Conservation (phyloP, 768 basidiomycete species). For the Lactarius hatsudake region DNA sequence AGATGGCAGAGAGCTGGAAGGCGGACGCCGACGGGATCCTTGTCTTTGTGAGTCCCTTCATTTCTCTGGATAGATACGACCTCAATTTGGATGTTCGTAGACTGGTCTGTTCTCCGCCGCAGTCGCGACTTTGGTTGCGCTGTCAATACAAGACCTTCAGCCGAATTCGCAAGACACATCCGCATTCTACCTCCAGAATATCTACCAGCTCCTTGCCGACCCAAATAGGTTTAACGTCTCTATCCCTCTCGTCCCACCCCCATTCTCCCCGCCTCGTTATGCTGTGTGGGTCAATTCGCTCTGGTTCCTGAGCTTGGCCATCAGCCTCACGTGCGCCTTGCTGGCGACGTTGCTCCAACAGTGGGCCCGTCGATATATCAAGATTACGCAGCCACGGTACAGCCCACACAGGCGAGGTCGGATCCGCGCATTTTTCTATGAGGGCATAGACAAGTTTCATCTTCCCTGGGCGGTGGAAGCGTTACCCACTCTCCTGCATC, state of each 20-base stretch:
- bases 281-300: neutral
- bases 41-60: neutral
- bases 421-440: slow-evolving; percentile 1
- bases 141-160: neutral
- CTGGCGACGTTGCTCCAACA: neutral
- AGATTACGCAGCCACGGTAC: neutral
- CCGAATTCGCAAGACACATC: neutral
- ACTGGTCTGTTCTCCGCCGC: slow-evolving; percentile 12
- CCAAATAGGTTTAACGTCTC: neutral
- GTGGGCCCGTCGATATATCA: neutral
- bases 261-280: neutral
- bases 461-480: neutral
- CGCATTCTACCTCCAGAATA: no score
- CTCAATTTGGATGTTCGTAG: neutral
- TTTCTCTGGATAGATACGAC: neutral
- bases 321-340: slow-evolving; percentile 4
- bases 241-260: neutral
- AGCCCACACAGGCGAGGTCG: neutral
- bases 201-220: neutral
- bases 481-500: neutral
- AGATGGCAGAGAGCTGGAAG: neutral
- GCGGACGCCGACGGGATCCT: neutral
- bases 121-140: neutral
- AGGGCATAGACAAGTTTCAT: neutral
- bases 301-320: slow-evolving; percentile 6